phyloP scores from a whole-genome alignment of 495 filamentous ascomycete species.

The Aspergillus kassunensis region DNA sequence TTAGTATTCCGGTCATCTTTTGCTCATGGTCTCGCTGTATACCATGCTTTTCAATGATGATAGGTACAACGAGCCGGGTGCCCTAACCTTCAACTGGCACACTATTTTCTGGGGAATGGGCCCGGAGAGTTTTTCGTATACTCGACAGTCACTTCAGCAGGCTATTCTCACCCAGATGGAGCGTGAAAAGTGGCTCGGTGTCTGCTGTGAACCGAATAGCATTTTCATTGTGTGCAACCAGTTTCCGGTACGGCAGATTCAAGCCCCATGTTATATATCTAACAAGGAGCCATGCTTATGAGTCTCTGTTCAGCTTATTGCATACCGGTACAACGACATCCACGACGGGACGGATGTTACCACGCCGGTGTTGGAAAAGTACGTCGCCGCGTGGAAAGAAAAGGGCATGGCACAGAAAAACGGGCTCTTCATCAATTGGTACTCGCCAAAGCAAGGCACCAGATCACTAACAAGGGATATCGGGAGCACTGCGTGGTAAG shows the following conservation, averaged over 20 bases:
- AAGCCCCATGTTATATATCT: too few relatives aligned
- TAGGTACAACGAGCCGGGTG: conserved; percentile 23
- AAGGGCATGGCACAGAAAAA: conserved; percentile 19
- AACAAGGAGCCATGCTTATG: not conserved
- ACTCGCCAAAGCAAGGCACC: conserved; percentile 19
- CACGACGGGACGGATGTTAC: conserved; percentile 23
- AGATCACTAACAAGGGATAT: conserved; percentile 5
- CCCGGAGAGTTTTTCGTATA: conserved; percentile 27
- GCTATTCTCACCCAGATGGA: conserved; percentile 34
- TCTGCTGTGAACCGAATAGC: conserved; percentile 36
- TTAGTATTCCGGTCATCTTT: conserved; percentile 27
- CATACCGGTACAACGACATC: conserved; percentile 29
- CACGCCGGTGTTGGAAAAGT: conserved; percentile 20
- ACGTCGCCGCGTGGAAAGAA: conserved; percentile 22
- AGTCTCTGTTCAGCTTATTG: conserved; percentile 22
- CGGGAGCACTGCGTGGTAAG: conserved; percentile 28
- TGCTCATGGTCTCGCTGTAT: conserved; percentile 33
- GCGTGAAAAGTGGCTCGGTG: conserved; percentile 24
- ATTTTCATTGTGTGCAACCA: conserved; percentile 37
- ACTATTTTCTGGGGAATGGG: conserved; percentile 34
- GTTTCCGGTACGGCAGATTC: conserved; percentile 7
- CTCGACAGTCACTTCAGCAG: conserved; percentile 20
- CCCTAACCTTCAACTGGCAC: conserved; percentile 28
- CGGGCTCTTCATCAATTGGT: conserved; percentile 21
- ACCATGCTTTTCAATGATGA: conserved; percentile 39